A percentile compares a stretch with the other conserved stretches of the same genome.
These are phyloP conservation scores for Inonotus obliquus DNA, from an alignment of 1,284 basidiomycete genomes.

Conservation along the genomic window DNA sequence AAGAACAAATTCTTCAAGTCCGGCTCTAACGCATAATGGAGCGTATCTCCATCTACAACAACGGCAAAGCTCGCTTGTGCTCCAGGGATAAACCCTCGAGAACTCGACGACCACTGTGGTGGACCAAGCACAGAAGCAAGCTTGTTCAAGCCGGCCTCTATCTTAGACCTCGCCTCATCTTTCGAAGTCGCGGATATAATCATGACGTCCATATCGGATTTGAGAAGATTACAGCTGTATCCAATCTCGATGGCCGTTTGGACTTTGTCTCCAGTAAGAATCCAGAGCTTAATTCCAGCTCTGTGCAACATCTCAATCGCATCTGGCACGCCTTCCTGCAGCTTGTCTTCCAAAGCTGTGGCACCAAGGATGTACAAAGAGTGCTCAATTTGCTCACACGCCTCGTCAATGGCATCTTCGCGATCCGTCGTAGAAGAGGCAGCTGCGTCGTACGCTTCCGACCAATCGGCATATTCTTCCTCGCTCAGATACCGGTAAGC, in stretches of 20 bases:
- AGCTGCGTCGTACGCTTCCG: constrained; percentile 78
- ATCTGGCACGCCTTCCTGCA: constrained; percentile 95
- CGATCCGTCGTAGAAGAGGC: constrained; percentile 70
- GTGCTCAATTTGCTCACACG: constrained; percentile 81
- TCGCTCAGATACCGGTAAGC: constrained; percentile 79
- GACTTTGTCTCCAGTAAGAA: constrained; percentile 92
- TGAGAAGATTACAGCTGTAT: constrained; percentile 90
- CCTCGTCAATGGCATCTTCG: constrained; percentile 89
- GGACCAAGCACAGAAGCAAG: constrained; percentile 78
- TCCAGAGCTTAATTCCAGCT: constrained; percentile 98
- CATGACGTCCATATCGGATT: constrained; percentile 93
- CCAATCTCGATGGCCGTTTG: constrained; percentile 98
- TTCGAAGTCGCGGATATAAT: constrained; percentile 85
- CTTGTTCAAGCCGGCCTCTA: constrained; percentile 93
- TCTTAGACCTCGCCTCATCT: constrained; percentile 76
- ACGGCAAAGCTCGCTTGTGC: constrained; percentile 80
- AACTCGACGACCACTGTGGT: constrained; percentile 49
- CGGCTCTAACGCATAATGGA: constrained; percentile 76
- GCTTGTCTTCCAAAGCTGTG: constrained; percentile 94
- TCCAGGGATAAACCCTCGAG: constrained; percentile 65
- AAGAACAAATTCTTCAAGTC: constrained; percentile 85
- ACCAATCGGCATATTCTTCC: constrained; percentile 83
- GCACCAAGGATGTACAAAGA: constrained; percentile 84
- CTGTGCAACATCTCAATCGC: constrained; percentile 89
- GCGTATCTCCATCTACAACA: constrained; percentile 94